phyloP scores from a whole-genome alignment of 148 eudicot genomes.

The Simmondsia chinensis region DNA sequence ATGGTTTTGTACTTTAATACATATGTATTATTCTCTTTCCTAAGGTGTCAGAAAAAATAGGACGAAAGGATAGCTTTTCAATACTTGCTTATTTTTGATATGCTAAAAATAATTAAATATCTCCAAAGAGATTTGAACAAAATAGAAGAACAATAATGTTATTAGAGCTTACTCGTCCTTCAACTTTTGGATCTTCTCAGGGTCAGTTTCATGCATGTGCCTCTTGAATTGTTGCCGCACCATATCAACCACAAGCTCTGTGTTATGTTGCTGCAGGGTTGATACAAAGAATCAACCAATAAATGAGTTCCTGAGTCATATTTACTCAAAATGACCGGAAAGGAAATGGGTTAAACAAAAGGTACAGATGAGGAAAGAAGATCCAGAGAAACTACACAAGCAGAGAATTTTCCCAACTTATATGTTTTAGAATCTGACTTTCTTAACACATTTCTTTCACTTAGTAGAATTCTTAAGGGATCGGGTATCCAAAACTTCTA shows the following conservation, averaged over 20 bases:
- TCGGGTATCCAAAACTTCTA: no score
- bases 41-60: no score
- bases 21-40: no score
- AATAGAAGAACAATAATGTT: neutral
- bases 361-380: no score
- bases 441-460: neutral
- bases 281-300: neutral
- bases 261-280: slow-evolving; percentile 58
- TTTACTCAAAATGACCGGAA: neutral
- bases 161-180: slow-evolving; percentile 64
- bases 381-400: neutral
- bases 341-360: neutral
- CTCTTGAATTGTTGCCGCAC: slow-evolving; percentile 65
- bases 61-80: no score
- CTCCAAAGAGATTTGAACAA: no score
- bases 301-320: neutral
- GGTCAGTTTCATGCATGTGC: slow-evolving; percentile 65
- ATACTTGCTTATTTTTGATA: no score
- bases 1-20: no score
- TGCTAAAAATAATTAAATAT: no score
- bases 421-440: neutral
- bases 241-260: slow-evolving; percentile 50
- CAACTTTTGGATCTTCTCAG: slow-evolving; percentile 65
- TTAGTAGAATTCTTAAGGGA: neutral
- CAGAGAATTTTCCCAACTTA: neutral